Percentiles rank a stretch among this genome's conserved stretches.
Evolutionary conservation across 768 basidiomycete species (phyloP).

Genomic region (Russula emetica): DNA sequence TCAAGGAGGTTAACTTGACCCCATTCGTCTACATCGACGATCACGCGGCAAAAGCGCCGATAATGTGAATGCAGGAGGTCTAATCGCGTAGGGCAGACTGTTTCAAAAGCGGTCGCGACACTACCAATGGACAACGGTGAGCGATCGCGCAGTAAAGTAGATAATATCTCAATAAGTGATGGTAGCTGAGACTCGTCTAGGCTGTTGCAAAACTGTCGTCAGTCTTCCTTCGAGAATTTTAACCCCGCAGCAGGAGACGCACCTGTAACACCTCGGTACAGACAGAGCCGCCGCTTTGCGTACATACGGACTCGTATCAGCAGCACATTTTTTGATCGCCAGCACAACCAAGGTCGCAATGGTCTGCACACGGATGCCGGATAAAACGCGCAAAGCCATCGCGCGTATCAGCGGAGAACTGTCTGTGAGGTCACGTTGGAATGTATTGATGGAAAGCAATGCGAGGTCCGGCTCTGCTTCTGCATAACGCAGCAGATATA

Average conservation of each 20-base stretch:
- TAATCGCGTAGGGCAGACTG: conserved; percentile 80
- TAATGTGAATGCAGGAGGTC: conserved; percentile 89
- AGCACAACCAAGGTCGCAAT: conserved; percentile 81
- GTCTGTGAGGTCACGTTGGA: conserved; percentile 94
- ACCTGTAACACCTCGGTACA: conserved; percentile 82
- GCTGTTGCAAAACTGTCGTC: conserved; percentile 40
- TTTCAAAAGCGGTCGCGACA: conserved; percentile 78
- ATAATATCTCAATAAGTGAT: conserved; percentile 64
- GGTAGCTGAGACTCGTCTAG: conserved; percentile 70
- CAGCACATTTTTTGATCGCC: conserved; percentile 88
- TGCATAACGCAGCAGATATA: conserved; percentile 93
- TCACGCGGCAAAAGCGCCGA: conserved; percentile 72
- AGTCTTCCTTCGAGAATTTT: background rate
- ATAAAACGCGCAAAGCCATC: conserved; percentile 91
- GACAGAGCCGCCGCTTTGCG: conserved; percentile 90
- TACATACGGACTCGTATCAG: conserved; percentile 91
- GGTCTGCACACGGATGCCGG: conserved; percentile 86
- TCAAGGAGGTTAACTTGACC: conserved; percentile 80
- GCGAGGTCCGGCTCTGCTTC: conserved; percentile 92
- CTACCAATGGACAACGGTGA: conserved; percentile 87
- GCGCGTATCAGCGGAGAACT: conserved; percentile 90
- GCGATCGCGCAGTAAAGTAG: conserved; percentile 60
- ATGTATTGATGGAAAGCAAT: conserved; percentile 94
- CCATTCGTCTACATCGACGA: conserved; percentile 96
- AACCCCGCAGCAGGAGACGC: conserved; percentile 30